Evolutionary conservation across 73 alveolate species (phyloP).

Genomic region (Blepharisma japonicum): DNA sequence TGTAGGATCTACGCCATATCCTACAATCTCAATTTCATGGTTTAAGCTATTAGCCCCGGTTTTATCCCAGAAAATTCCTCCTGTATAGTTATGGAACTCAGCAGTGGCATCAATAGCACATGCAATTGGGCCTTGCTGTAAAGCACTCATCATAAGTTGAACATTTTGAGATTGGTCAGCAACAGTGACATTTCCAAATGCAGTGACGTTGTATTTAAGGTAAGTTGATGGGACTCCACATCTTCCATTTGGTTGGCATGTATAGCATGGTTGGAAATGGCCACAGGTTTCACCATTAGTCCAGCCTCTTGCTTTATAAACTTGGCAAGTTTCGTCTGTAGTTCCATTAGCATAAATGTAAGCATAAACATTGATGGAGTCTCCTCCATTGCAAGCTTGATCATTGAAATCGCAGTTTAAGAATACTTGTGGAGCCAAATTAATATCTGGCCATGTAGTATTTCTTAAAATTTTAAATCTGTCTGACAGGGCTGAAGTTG

Average conservation of each 20-base stretch:
- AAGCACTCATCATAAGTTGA: conserved; percentile 83
- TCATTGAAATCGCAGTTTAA: conserved; percentile 72
- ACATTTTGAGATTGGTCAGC: conserved; percentile 69
- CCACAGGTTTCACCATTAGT: conserved; percentile 63
- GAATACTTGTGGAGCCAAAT: conserved; percentile 76
- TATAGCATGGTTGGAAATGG: background rate
- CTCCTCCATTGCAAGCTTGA: conserved; percentile 87
- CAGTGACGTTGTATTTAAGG: conserved; percentile 51
- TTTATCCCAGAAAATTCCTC: conserved; percentile 67
- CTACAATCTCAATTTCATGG: conserved; percentile 88
- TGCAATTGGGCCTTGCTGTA: conserved; percentile 87
- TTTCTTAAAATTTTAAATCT: conserved; percentile 88
- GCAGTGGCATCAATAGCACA: conserved; percentile 74
- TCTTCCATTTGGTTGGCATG: conserved; percentile 56
- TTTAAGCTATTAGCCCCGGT: conserved; percentile 42
- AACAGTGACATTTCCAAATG: conserved; percentile 52
- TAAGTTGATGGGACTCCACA: conserved; percentile 61
- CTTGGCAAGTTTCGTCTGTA: conserved; percentile 78
- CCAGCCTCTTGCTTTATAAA: conserved; percentile 50
- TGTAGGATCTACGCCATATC: conserved; percentile 80
- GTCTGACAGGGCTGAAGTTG: conserved; percentile 86
- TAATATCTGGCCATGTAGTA: conserved; percentile 84
- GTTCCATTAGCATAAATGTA: conserved; percentile 59
- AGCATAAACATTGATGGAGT: conserved; percentile 56
- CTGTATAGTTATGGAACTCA: conserved; percentile 49